Evolutionary conservation across 495 filamentous ascomycete genomes (phyloP).

Genomic region (Thermothielavioides terrestris): DNA sequence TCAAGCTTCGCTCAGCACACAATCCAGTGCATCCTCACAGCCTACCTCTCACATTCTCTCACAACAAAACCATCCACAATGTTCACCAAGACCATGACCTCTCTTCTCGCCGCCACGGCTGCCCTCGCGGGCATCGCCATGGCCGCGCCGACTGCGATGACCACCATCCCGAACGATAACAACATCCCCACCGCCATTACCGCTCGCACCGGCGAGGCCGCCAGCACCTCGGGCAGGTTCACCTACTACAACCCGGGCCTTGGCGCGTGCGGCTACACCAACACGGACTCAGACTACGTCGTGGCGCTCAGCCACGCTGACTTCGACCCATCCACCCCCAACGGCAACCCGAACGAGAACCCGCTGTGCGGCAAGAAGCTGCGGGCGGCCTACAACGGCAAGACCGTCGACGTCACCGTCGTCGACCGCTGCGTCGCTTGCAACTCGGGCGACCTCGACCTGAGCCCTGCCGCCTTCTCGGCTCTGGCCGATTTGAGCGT

Average conservation of each 20-base stretch:
- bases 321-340: constrained; percentile 18
- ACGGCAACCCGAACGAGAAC: constrained; percentile 29
- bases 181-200: background rate
- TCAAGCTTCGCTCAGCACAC: background rate
- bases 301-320: constrained; percentile 35
- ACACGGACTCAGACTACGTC: constrained; percentile 33
- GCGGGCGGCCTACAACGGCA: constrained; percentile 21
- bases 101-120: background rate
- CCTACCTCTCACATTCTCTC: too few species aligned
- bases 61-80: background rate
- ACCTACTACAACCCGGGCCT: constrained; percentile 48
- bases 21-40: background rate
- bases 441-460: constrained; percentile 11
- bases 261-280: constrained; percentile 30
- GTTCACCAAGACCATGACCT: background rate
- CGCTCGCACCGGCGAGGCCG: background rate
- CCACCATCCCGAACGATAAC: background rate
- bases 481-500: constrained; percentile 13
- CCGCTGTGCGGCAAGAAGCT: constrained; percentile 21
- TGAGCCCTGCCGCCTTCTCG: constrained; percentile 14
- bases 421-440: constrained; percentile 21
- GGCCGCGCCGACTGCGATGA: background rate
- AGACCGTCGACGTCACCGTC: constrained; percentile 22
- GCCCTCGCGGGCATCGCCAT: background rate
- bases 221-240: constrained; percentile 12